These are phyloP conservation scores for Linum tenue DNA, from an alignment of 345 rosid species.

Conservation along the genomic window DNA sequence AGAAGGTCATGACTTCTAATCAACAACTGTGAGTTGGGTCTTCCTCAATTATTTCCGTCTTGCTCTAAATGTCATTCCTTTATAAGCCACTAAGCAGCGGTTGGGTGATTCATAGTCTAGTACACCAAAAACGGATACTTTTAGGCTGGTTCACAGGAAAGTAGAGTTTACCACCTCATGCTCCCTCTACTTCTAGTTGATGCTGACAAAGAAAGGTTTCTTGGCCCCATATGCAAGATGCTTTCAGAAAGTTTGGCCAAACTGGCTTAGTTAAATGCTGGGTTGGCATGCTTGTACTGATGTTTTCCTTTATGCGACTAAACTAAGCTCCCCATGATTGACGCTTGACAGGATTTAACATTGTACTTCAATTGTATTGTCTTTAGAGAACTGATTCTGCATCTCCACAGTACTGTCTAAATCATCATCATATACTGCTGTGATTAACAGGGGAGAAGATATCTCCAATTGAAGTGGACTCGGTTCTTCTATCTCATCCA, in stretches of 20 bases:
- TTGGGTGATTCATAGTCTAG: neutral
- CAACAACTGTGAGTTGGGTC: too few relatives aligned
- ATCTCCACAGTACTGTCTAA: neutral
- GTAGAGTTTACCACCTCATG: neutral
- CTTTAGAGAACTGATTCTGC: neutral
- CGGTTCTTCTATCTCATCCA: slow-evolving; percentile 66
- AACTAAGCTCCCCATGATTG: too few relatives aligned
- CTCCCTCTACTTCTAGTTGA: neutral
- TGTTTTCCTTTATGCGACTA: neutral
- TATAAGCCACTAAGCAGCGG: neutral
- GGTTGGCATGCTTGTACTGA: neutral
- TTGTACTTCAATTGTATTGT: neutral
- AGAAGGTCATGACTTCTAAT: too few relatives aligned
- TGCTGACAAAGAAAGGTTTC: neutral
- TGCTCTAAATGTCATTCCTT: neutral
- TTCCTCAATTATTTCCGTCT: too few relatives aligned
- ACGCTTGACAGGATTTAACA: too few relatives aligned
- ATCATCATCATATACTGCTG: neutral
- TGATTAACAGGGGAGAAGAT: slow-evolving; percentile 68
- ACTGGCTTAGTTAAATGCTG: neutral
- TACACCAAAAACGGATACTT: neutral
- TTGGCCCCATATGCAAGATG: neutral
- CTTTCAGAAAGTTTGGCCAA: neutral
- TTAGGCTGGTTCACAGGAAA: too few relatives aligned
- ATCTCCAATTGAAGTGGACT: slow-evolving; percentile 89